Conservation (phyloP, 2,329 filamentous ascomycete genomes). For the Epichloe scottii region DNA sequence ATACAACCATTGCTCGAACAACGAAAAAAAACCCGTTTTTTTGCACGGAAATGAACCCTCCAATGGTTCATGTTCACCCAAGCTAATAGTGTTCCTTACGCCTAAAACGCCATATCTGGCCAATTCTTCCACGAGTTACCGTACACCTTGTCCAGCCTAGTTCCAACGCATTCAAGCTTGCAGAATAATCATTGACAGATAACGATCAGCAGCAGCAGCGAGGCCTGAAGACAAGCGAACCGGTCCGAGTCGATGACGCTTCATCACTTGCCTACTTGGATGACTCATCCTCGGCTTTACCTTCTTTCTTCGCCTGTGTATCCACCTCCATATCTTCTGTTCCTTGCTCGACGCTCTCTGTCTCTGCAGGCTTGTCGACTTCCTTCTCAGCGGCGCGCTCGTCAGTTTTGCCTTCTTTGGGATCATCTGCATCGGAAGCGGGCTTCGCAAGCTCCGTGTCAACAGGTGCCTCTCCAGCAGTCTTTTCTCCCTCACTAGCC, state of each 20-base stretch:
- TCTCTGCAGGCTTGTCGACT: constrained; percentile 12
- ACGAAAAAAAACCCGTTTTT: not conserved
- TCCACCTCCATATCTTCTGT: constrained; percentile 24
- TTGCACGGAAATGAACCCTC: not conserved
- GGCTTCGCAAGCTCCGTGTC: constrained; percentile 9
- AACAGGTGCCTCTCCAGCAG: constrained; percentile 12
- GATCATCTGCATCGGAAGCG: not conserved
- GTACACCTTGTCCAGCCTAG: not conserved
- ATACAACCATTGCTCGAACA: not conserved
- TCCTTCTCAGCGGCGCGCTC: constrained; percentile 11
- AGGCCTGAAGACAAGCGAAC: not conserved
- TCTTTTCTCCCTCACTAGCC: constrained; percentile 20
- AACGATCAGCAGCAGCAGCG: not conserved
- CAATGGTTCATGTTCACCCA: constrained; percentile 3
- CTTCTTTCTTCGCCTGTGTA: constrained; percentile 16
- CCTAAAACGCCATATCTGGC: constrained; percentile 9
- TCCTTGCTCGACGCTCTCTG: constrained; percentile 9
- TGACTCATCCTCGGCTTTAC: constrained; percentile 12
- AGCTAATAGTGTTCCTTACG: constrained; percentile 5
- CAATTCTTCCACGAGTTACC: not conserved
- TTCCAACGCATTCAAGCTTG: not conserved
- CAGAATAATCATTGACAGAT: not conserved
- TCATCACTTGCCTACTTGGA: constrained; percentile 13
- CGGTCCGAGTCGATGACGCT: not conserved
- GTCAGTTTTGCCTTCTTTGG: constrained; percentile 11